Base-by-base conservation (phyloP, 176 grass and related monocot genomes). In the Themeda triandra region DNA sequence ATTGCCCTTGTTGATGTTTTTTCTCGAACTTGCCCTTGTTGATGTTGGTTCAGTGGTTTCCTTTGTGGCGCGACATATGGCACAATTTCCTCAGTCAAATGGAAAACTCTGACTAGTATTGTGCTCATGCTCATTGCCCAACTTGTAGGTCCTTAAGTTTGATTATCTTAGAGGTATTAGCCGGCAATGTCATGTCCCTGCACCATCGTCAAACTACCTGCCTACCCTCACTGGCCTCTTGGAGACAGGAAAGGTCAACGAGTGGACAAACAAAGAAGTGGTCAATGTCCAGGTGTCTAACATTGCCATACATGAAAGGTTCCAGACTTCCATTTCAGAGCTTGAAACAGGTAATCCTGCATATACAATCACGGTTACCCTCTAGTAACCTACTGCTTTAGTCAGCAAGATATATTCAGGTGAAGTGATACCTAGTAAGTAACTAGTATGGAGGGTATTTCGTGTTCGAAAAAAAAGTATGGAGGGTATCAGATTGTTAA, bases 181-280 rank as follows among this genome's bases (percentile, higher is more conserved):
- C 91, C 53, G 81, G 89, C 80, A 86, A 84, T 84, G 86, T 89
- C 84, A 88, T 96, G 91, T 65, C 69, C 28, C 36, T 88, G 44
- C 84, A 76, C 71, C 75, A 82, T 36, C 75, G 69, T 77, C 75
- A 91, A 85, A 81, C 91, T 10, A 82, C 87, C 41, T 44, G 41
- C 41, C 91, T 8, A n/a, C 19, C 41, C 69, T 86, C 13, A 75
- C 81, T 78, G 87, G 89, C 64, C 80, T 93, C 37, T 86, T 96
- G 1, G 63, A 93, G 77, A 60, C 86, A 59, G 87, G 84, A 77
- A 87, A 75, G 54, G 86, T 83, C 35, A 86, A 89, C 49, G 86
- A 88, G 83, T 91, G 84, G 82, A 93, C 69, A 86, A 93, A 77
- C 74, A 88, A 68, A n/a, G 49, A 21, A 17, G 49, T 53, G 49